These are phyloP conservation scores for Tolypocladium capitatum DNA, from an alignment of 2,329 filamentous ascomycete species.

Conservation along the genomic window DNA sequence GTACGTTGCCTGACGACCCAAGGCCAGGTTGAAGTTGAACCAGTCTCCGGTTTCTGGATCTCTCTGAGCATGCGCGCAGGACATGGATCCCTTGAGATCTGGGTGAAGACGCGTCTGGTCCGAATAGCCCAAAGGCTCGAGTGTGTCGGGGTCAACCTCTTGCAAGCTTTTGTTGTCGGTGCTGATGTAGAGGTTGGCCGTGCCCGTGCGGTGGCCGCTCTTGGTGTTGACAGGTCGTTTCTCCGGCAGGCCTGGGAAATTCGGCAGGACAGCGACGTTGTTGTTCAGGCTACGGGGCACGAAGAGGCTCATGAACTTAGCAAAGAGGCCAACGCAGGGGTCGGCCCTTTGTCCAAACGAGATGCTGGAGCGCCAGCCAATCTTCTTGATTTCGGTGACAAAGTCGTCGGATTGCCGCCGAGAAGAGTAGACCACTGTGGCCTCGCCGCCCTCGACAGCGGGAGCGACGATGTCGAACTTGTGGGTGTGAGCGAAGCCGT, in stretches of 20 bases:
- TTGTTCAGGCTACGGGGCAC: constrained; percentile 32
- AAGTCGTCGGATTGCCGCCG: constrained; percentile 52
- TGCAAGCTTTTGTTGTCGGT: constrained; percentile 43
- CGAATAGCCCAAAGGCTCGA: constrained; percentile 57
- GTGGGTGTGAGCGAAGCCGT: constrained; percentile 59
- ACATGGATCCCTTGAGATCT: constrained; percentile 50
- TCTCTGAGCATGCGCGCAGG: constrained; percentile 57
- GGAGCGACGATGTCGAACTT: constrained; percentile 53
- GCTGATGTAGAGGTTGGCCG: constrained; percentile 7
- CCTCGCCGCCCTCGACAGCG: constrained; percentile 12
- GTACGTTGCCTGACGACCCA: constrained; percentile 46
- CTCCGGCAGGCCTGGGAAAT: constrained; percentile 43
- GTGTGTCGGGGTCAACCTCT: constrained; percentile 52
- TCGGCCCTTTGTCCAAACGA: constrained; percentile 62
- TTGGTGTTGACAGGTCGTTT: background rate
- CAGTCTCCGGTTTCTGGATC: constrained; percentile 63
- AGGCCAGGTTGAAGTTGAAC: constrained; percentile 69
- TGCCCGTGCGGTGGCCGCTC: constrained; percentile 20
- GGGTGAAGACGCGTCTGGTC: constrained; percentile 51
- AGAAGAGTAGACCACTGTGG: constrained; percentile 54
- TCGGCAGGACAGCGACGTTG: constrained; percentile 50
- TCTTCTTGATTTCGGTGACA: constrained; percentile 45
- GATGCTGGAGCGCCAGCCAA: constrained; percentile 41
- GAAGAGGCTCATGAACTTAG: constrained; percentile 56
- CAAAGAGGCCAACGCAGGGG: constrained; percentile 60